Evolutionary conservation across 2,329 filamentous ascomycete species (phyloP).

Genomic region (Helicocarpus griseus): DNA sequence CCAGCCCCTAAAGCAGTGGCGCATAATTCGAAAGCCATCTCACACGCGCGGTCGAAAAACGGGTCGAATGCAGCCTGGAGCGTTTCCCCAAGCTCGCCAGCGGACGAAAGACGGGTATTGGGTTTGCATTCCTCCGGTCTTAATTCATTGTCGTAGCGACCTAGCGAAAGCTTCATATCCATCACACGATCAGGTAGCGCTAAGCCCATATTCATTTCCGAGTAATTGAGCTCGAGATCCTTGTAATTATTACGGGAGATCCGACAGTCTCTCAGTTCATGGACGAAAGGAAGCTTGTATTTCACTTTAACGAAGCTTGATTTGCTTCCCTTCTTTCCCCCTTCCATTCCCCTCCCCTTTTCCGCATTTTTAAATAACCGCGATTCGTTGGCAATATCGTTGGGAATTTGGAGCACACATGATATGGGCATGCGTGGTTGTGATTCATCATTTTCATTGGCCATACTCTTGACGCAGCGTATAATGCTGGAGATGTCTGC

Average conservation of each 20-base stretch:
- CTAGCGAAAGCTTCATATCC: slow-evolving; percentile 24
- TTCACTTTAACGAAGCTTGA: slow-evolving; percentile 16
- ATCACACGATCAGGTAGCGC: slow-evolving; percentile 21
- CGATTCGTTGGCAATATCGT: slow-evolving; percentile 11
- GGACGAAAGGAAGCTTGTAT: slow-evolving; percentile 27
- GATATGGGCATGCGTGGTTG: slow-evolving; percentile 22
- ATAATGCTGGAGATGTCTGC: slow-evolving; percentile 16
- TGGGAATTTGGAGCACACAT: slow-evolving; percentile 23
- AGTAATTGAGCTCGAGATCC: slow-evolving; percentile 23
- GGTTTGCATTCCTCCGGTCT: neutral
- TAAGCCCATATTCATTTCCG: slow-evolving; percentile 24
- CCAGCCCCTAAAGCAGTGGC: slow-evolving; percentile 2
- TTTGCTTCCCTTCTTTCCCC: neutral
- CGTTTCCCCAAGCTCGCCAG: slow-evolving; percentile 6
- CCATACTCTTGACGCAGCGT: slow-evolving; percentile 14
- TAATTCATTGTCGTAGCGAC: slow-evolving; percentile 8
- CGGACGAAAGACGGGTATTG: neutral
- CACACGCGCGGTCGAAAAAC: slow-evolving; percentile 29
- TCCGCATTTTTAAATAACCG: neutral
- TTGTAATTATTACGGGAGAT: slow-evolving; percentile 25
- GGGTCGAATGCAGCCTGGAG: slow-evolving; percentile 22
- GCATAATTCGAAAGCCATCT: slow-evolving; percentile 29
- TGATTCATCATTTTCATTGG: slow-evolving; percentile 9
- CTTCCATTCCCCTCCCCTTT: neutral
- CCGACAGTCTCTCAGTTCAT: slow-evolving; percentile 19